Conservation (phyloP, 2,329 filamentous ascomycete species). For the Alternaria sp. region DNA sequence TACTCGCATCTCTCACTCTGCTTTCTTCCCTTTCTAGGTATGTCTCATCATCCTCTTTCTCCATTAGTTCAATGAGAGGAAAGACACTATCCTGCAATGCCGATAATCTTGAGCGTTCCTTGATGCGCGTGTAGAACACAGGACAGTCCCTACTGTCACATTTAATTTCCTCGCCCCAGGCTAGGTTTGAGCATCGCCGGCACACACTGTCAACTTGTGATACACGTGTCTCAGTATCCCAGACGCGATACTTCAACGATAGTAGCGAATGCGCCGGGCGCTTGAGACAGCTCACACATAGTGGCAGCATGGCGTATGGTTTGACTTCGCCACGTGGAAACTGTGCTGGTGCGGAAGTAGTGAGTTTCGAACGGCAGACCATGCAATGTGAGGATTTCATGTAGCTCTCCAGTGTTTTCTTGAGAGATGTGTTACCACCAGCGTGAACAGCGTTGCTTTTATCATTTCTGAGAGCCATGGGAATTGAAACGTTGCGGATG, state of each 20-base stretch:
- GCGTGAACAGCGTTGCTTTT: conserved; percentile 14
- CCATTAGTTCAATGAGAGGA: conserved; percentile 38
- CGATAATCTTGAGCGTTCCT: conserved; percentile 56
- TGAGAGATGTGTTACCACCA: conserved; percentile 50
- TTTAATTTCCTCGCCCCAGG: conserved; percentile 76
- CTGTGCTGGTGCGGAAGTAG: conserved; percentile 27
- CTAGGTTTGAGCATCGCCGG: conserved; percentile 77
- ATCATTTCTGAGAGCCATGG: conserved; percentile 20
- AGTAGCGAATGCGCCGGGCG: conserved; percentile 69
- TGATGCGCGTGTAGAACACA: conserved; percentile 82
- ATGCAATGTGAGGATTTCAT: conserved; percentile 82
- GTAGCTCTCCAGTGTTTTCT: conserved; percentile 91
- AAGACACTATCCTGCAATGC: conserved; percentile 35
- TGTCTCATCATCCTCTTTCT: conserved; percentile 20
- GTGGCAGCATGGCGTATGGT: conserved; percentile 46
- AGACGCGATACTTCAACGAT: conserved; percentile 68
- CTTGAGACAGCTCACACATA: conserved; percentile 67
- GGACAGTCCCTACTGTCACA: conserved; percentile 94
- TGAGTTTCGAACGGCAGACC: conserved; percentile 73
- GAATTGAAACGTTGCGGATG: conserved; percentile 66
- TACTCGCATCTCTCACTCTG: neutral
- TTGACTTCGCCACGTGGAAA: conserved; percentile 25
- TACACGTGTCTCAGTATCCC: conserved; percentile 69
- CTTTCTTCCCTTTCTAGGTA: neutral
- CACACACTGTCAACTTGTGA: conserved; percentile 75